Evolutionary conservation across 2,329 filamentous ascomycete species (phyloP), one percentile per base, ranked within the genome.

Genomic region (Aspergillus transmontanensis): DNA sequence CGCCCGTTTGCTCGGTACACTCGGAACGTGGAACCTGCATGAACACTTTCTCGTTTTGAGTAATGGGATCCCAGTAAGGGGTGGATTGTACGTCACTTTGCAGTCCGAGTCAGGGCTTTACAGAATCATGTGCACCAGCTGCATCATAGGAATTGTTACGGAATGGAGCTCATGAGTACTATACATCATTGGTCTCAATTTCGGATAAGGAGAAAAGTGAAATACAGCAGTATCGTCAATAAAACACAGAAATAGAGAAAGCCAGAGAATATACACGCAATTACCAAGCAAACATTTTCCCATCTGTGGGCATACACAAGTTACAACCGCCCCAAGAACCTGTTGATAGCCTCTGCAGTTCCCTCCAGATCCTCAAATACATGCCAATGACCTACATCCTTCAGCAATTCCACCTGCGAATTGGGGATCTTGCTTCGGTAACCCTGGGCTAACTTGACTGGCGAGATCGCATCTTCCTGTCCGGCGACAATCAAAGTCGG

Each of bases 361-460:
- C 75, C 69, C 7, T 77, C 45, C 48, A 32, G 28, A 68, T 84
- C 78, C 71, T 86, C 83, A 68, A 83, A 83, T 4, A 82, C 68
- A 73, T 82, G 80, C 83, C 84, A 86, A 69, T 85, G 81, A 0
- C 83, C 83, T 6, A 82, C 78, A 12, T 73, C 71, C n/a, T 75
- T 54, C 57, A 85, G 63, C 28, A 30, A 68, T 66, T 45, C 81
- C 74, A 12, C 71, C 50, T 57, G 5, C 5, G 62, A 39, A 19
- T 57, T 62, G 66, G 7, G 56, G 26, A 48, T 78, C 78, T 34
- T 74, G 72, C 63, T 79, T 67, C 54, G 75, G 78, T 7, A 79
- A 23, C 48, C 30, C 28, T 51, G 48, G 7, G 48, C 48, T 21
- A 51, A 14, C 48, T 51, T 39, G 1, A 68, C 66, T 0, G 76